These are phyloP conservation scores for Fagus crenata DNA, from an alignment of 306 rosid species.

Conservation along the genomic window DNA sequence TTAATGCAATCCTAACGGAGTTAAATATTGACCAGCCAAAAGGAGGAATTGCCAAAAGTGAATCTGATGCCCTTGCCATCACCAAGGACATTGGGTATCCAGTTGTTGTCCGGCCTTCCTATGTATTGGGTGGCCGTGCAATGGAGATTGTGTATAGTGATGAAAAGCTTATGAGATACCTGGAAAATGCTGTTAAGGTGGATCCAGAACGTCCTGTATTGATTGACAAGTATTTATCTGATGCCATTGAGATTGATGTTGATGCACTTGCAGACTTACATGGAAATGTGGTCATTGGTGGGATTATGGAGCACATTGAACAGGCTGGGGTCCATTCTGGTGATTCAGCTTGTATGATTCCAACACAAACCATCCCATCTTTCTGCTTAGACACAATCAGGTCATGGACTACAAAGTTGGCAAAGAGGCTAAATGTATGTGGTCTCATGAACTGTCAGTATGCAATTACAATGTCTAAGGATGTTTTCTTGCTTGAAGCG, in stretches of 20 bases:
- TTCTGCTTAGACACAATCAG: constrained; percentile 78
- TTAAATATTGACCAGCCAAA: constrained; percentile 91
- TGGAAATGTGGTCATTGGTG: constrained; percentile 97
- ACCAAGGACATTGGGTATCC: constrained; percentile 89
- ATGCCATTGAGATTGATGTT: constrained; percentile 88
- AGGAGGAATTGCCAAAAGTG: constrained; percentile 99
- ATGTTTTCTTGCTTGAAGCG: constrained; percentile 89
- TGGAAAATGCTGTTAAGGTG: constrained; percentile 90
- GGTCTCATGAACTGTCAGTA: constrained; percentile 99
- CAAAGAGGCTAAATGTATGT: constrained; percentile 71
- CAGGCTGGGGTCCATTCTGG: constrained; percentile 99
- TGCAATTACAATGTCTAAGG: constrained; percentile 75
- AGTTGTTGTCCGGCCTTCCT: constrained; percentile 91
- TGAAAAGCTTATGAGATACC: constrained; percentile 71
- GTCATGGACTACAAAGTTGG: constrained; percentile 84
- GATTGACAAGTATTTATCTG: constrained; percentile 81
- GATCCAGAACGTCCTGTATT: constrained; percentile 97
- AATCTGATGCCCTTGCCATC: constrained; percentile 76
- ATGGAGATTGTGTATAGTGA: constrained; percentile 95
- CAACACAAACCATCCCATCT: constrained; percentile 72
- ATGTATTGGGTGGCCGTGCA: constrained; percentile 97
- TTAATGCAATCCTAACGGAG: constrained; percentile 74
- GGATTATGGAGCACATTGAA: constrained; percentile 99
- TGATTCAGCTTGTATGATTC: constrained; percentile 91
- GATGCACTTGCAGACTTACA: constrained; percentile 94